phyloP scores from a whole-genome alignment of 2,329 filamentous ascomycete genomes.

The Epichloe uncinata region DNA sequence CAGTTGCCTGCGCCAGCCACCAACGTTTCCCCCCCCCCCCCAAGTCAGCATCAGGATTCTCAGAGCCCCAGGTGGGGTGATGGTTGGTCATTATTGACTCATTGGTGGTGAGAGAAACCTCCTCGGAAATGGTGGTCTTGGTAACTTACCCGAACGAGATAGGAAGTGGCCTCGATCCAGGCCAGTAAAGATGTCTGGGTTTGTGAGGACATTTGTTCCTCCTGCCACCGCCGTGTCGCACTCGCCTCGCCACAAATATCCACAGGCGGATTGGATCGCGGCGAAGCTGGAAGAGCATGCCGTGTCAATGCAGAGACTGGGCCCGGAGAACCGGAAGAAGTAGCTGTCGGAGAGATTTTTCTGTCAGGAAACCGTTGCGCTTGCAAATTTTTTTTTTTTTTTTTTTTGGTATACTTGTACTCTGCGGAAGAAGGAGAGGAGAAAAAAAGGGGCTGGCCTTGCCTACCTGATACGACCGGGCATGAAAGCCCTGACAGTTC shows the following conservation, averaged over 20 bases:
- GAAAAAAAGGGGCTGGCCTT: too few species aligned
- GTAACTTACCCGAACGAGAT: too few species aligned
- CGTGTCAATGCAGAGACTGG: conserved; percentile 60
- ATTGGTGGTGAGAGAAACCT: too few species aligned
- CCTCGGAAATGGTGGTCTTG: too few species aligned
- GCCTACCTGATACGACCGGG: conserved; percentile 51
- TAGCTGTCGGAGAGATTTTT: conserved; percentile 32
- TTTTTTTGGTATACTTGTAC: too few species aligned
- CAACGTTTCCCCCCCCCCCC: too few species aligned
- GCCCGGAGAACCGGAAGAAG: conserved; percentile 64
- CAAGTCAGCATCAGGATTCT: too few species aligned
- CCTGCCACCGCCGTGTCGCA: conserved; percentile 3
- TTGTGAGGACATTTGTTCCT: conserved; percentile 8
- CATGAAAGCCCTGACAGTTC: conserved; percentile 35
- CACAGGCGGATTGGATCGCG: conserved; percentile 30
- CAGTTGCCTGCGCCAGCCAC: not conserved
- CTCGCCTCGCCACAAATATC: conserved; percentile 4
- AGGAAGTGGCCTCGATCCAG: not conserved
- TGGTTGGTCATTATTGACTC: too few species aligned
- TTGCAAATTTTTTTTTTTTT: too few species aligned
- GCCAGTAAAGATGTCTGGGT: conserved; percentile 2
- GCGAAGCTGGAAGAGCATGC: conserved; percentile 65
- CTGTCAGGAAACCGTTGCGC: too few species aligned
- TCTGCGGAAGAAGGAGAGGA: too few species aligned
- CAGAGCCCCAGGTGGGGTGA: too few species aligned